phyloP scores from a whole-genome alignment of 2,329 filamentous ascomycete genomes.

The Thielaviopsis ethacetica region DNA sequence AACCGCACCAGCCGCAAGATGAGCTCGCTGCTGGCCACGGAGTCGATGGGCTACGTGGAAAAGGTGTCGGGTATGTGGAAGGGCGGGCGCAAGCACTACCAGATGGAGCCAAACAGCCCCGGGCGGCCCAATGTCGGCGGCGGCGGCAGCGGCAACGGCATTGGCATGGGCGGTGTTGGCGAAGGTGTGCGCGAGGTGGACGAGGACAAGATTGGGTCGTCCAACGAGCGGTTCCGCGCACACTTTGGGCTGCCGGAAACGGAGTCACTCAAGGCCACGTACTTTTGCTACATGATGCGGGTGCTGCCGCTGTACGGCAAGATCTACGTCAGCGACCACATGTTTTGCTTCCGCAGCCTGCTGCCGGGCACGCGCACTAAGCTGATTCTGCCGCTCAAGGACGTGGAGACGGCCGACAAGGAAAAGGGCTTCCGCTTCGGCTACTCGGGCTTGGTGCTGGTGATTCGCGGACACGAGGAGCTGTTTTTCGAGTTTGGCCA shows the following conservation, averaged over 20 bases:
- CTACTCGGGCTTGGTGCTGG: conserved; percentile 79
- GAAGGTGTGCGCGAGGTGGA: conserved; percentile 20
- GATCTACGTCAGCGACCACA: conserved; percentile 77
- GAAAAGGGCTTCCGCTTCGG: conserved; percentile 89
- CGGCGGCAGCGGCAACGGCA: conserved; percentile 29
- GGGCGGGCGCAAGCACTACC: conserved; percentile 78
- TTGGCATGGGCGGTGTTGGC: conserved; percentile 34
- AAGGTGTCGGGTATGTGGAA: conserved; percentile 97
- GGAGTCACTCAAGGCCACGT: conserved; percentile 74
- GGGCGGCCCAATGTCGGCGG: conserved; percentile 32
- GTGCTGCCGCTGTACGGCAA: conserved; percentile 90
- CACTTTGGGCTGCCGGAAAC: conserved; percentile 79
- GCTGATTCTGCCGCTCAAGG: conserved; percentile 74
- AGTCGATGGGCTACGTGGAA: conserved; percentile 91
- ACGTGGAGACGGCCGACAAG: conserved; percentile 86
- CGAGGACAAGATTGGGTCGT: conserved; percentile 43
- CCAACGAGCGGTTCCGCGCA: conserved; percentile 67
- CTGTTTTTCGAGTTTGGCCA: conserved; percentile 87
- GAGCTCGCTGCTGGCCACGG: conserved; percentile 66
- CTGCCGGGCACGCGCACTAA: conserved; percentile 83
- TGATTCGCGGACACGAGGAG: conserved; percentile 87
- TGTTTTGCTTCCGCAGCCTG: conserved; percentile 85
- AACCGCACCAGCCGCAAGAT: conserved; percentile 65
- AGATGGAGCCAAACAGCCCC: conserved; percentile 34
- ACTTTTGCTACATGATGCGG: conserved; percentile 81